Evolutionary conservation across 2,329 filamentous ascomycete genomes (phyloP), one percentile per base, ranked within the genome.

Genomic region (Acrocalymma vagum): DNA sequence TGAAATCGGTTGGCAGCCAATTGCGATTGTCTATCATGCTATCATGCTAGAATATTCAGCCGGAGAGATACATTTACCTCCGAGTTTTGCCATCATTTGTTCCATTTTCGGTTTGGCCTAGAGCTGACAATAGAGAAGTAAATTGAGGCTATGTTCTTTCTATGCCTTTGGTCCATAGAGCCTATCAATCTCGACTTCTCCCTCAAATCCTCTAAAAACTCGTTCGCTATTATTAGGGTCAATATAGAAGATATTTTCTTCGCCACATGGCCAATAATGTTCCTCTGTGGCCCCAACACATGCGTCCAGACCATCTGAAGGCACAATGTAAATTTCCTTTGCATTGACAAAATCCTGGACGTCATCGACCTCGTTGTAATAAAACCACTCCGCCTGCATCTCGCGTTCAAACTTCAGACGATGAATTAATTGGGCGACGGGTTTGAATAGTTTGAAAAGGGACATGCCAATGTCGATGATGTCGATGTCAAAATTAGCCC

Each of bases 401-500:
- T n/a, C n/a, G n/a, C 42, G 29, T 20, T 40, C 36, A 15, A 45
- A 30, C 27, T 17, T 40, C 7, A 45, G 25, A n/a, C 35, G 35
- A 18, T 22, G 35, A 24, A 45, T 35, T 9, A 24, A 18, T 6
- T n/a, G 16, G 10, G 42, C 42, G 18, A 45, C 15, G n/a, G 37
- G 25, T 22, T 30, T 20, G 21, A 29, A 40, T 21, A 2, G 8
- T 7, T 26, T 5, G 14, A 45, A 40, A 18, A 3, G 5, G 13
- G 23, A 17, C 14, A 11, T 13, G 7, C 42, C 30, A 21, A 45
- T 40, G 17, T 29, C 16, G 29, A 51, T 33, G 2, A 45, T 37
- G 23, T 42, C 48, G 34, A 29, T 39, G 3, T 51, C 41, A 13
- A 42, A 37, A 10, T 43, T 42, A 17, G 23, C 26, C 44, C 41